Evolutionary conservation across 225 moss, liverwort and hornwort genomes (phyloP).

Genomic region (Asterella californica): DNA sequence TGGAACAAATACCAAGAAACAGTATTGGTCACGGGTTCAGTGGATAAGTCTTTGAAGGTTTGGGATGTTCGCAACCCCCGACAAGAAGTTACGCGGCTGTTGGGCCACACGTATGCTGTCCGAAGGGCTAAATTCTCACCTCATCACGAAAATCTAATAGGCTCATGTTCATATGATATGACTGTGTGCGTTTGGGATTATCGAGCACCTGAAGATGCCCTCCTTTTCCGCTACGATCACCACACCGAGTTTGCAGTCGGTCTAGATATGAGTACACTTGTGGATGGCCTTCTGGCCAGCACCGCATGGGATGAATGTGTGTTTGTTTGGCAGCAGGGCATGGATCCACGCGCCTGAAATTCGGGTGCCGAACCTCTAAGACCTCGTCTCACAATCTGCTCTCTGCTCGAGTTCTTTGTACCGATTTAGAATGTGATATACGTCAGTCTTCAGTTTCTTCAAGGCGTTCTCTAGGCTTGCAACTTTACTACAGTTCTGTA

Average conservation of each 20-base stretch:
- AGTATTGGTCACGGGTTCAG: conserved; percentile 77
- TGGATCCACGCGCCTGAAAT: conserved; percentile 64
- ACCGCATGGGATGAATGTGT: conserved; percentile 93
- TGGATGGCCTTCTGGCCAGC: conserved; percentile 90
- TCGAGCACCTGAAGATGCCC: conserved; percentile 81
- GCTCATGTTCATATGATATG: conserved; percentile 98
- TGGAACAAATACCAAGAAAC: conserved; percentile 98
- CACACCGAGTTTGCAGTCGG: conserved; percentile 95
- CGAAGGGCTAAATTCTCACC: conserved; percentile 87
- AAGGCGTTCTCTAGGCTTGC: neutral
- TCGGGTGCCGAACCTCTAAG: neutral
- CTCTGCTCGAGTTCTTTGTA: neutral
- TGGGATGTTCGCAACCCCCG: conserved; percentile 96
- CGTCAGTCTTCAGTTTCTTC: neutral
- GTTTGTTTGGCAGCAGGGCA: conserved; percentile 91
- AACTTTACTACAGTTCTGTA: neutral
- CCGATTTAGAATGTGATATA: neutral
- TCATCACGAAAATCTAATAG: conserved; percentile 70
- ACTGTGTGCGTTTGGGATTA: conserved; percentile 90
- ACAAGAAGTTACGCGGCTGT: conserved; percentile 65
- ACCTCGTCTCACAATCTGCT: neutral
- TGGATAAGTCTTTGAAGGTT: conserved; percentile 88
- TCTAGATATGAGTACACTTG: conserved; percentile 85
- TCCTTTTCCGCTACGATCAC: conserved; percentile 82
- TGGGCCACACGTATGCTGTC: conserved; percentile 84